Evolutionary conservation across 192 early-diverging fungal genomes (phyloP).

Genomic region (Neocallimastix lanati): DNA sequence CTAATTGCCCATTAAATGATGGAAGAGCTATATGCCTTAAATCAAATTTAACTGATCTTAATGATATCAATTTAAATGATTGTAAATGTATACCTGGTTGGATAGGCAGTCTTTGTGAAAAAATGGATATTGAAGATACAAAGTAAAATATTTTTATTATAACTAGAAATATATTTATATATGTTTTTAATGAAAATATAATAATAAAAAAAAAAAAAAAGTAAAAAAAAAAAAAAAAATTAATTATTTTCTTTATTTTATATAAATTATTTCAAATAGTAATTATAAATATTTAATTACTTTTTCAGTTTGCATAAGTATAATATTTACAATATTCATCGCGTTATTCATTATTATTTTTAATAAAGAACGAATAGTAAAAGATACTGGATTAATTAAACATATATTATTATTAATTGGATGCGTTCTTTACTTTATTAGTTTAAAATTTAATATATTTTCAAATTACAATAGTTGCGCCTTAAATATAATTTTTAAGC

Average conservation of each 20-base stretch:
- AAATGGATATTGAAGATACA: neutral
- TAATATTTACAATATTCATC: too few species aligned
- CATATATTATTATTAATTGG: neutral
- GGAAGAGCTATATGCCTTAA: neutral
- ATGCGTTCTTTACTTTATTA: neutral
- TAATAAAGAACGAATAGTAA: neutral
- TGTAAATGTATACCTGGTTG: neutral
- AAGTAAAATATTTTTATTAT: too few species aligned
- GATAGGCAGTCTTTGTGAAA: neutral
- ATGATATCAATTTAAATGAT: neutral
- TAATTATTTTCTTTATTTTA: too few species aligned
- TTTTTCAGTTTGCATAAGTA: too few species aligned
- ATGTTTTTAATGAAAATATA: too few species aligned
- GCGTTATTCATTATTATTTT: too few species aligned
- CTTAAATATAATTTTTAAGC: neutral
- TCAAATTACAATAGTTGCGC: neutral
- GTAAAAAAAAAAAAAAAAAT: too few species aligned
- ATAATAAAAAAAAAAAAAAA: too few species aligned
- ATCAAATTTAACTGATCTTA: neutral
- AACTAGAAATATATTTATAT: too few species aligned
- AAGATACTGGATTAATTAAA: neutral
- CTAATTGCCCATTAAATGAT: neutral
- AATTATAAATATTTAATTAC: too few species aligned
- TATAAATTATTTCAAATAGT: too few species aligned
- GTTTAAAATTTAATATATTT: neutral